Evolutionary conservation across 148 eudicot genomes (phyloP).

Genomic region (Cornus kousa): DNA sequence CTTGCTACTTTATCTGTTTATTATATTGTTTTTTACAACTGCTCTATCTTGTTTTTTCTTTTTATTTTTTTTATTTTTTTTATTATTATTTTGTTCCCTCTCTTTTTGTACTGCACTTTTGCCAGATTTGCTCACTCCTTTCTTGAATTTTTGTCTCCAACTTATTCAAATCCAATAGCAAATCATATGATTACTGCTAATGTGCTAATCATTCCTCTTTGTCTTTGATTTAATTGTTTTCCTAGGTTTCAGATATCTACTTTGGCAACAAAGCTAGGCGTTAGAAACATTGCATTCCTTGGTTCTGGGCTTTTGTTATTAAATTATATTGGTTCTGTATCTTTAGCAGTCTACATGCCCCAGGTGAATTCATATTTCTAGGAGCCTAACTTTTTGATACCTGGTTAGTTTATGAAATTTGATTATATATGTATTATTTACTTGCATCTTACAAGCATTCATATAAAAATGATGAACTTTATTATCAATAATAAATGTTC

Average conservation of each 20-base stretch:
- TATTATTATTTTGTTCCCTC: background rate
- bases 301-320: slow-evolving; percentile 88
- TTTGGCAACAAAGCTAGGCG: slow-evolving; percentile 94
- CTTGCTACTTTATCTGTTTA: slow-evolving; percentile 13
- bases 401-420: slow-evolving; percentile 1
- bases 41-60: background rate
- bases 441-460: background rate
- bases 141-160: slow-evolving; percentile 1
- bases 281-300: slow-evolving; percentile 86
- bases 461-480: background rate
- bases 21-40: background rate
- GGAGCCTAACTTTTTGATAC: background rate
- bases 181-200: background rate
- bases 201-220: slow-evolving; percentile 3
- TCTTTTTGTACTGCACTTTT: background rate
- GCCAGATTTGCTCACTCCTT: background rate
- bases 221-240: background rate
- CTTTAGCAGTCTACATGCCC: slow-evolving; percentile 72
- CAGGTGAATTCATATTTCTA: slow-evolving; percentile 44
- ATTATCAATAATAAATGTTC: background rate
- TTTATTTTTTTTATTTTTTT: background rate
- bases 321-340: slow-evolving; percentile 77
- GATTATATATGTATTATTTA: background rate
- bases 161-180: background rate
- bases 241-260: slow-evolving; percentile 89